Base-by-base conservation (phyloP, 306 rosid species). In the Potentilla sterilis region DNA sequence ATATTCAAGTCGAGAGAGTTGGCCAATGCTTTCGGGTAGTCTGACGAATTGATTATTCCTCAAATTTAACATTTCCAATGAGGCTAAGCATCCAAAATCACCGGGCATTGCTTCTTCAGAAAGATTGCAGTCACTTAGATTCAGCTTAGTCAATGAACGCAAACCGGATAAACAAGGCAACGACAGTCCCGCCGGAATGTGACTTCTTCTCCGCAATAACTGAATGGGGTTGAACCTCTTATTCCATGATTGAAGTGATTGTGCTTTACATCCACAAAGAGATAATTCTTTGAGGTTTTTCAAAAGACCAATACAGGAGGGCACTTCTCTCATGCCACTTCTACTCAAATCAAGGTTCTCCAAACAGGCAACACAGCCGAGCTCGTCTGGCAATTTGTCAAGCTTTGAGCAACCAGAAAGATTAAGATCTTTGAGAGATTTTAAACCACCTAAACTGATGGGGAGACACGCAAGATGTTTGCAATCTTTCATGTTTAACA, bases 31-130 rank as follows among this genome's bases (percentile, higher is more conserved):
- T 6, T 7, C 24, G 3, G 68, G 68, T 12, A 10, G 14, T 7
- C 67, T 59, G 19, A 57, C 22, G 59, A 28, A 40, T 51, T 40
- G 58, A 28, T 74, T 59, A 58, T 19, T 0, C n/a, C 69, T 58
- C 0, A 7, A 1, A 6, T n/a, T 0, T 37, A 43, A 28, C 1
- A 0, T 0, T 5, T 0, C 5, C 13, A 62, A 6, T 1, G 21
- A 62, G 42, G 21, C 1, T 7, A 74, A 28, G 35, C 2, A 14
- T 1, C 24, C 3, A 15, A 74, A 22, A 32, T 35, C 22, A 1
- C 3, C 9, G 1, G 48, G 69, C 0, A 58, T 14, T 3, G 40
- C 40, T 37, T 37, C 40, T 3, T 52, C 35, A n/a, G 6, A 15
- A 14, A 62, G 42, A 62, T 34, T 34, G 41, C 21, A 62, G n/a